Conservation (phyloP, 345 rosid species). For the Rubroshorea leprosula region DNA sequence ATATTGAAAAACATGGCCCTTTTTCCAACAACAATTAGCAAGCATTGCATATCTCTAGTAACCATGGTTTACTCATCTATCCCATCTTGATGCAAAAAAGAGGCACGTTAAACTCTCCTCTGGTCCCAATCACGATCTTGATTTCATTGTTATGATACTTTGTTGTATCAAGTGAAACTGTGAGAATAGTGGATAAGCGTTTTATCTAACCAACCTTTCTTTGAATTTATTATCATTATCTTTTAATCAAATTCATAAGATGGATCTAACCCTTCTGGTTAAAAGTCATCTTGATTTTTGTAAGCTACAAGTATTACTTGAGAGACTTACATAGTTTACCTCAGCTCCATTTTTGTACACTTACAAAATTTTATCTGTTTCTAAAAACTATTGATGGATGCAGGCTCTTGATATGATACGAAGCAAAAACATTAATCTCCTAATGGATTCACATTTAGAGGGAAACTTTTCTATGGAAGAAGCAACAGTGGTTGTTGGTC, state of each 20-base stretch:
- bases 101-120: not conserved
- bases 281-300: too few species aligned
- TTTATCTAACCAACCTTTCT: too few species aligned
- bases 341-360: not conserved
- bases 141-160: not conserved
- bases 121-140: not conserved
- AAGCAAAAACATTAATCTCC: constrained; percentile 55
- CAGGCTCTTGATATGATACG: constrained; percentile 98
- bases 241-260: too few species aligned
- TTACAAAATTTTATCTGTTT: not conserved
- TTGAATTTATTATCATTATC: too few species aligned
- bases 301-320: too few species aligned
- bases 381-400: constrained; percentile 10
- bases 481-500: constrained; percentile 73
- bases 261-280: too few species aligned
- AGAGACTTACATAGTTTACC: too few species aligned
- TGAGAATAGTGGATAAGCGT: too few species aligned
- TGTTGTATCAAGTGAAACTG: not conserved
- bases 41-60: too few species aligned
- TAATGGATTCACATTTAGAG: constrained; percentile 95
- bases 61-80: too few species aligned
- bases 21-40: too few species aligned
- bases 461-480: constrained; percentile 89
- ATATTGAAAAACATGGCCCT: too few species aligned
- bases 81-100: not conserved